phyloP scores from a whole-genome alignment of 768 basidiomycete species.

The Tulasnella sp. region DNA sequence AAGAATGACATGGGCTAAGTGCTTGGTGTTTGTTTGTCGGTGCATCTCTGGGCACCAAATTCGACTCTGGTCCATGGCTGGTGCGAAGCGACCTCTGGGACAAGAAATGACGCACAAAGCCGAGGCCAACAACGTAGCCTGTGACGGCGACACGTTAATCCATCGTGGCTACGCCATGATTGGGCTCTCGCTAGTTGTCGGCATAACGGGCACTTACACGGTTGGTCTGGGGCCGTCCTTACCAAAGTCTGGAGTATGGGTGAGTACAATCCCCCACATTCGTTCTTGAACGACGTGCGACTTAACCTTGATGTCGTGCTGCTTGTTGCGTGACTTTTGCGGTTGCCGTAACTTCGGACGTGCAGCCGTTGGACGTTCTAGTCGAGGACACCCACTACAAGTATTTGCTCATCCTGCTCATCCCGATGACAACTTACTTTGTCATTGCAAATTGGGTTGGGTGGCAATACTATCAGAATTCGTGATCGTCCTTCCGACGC shows the following conservation, averaged over 20 bases:
- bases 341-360: not conserved
- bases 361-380: conserved; percentile 24
- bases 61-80: not conserved
- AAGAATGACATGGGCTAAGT: conserved; percentile 11
- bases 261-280: not conserved
- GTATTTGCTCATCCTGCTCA: conserved; percentile 64
- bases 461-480: conserved; percentile 94
- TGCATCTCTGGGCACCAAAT: not conserved
- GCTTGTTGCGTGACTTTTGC: not conserved
- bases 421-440: conserved; percentile 76
- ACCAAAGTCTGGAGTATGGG: not conserved
- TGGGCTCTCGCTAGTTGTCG: not conserved
- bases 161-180: not conserved
- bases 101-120: not conserved
- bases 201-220: not conserved
- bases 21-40: not conserved
- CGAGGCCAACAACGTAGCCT: not conserved
- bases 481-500: too few species aligned
- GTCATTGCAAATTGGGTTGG: conserved; percentile 98
- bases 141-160: conserved; percentile 1
- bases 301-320: not conserved
- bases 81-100: not conserved
- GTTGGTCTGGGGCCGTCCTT: not conserved
- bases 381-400: conserved; percentile 78
- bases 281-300: not conserved